Base-by-base conservation (phyloP, 441 rosid genomes). In the Populus hybrid region DNA sequence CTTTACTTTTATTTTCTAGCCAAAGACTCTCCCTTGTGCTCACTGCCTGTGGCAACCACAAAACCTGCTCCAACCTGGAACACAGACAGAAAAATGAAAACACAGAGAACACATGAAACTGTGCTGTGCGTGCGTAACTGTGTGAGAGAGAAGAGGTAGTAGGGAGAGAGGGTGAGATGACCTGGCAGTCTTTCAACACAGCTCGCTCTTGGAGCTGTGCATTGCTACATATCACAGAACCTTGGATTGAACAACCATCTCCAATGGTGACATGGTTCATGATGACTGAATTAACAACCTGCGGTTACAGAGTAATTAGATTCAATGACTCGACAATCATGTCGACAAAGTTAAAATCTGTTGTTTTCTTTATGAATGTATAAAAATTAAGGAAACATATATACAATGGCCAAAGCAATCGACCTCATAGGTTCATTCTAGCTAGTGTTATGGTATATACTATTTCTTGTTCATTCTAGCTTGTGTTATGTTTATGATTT, bases 171-270 rank as follows among this genome's bases (percentile, higher is more conserved):
- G 78, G 42, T 1, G 59, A 82, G 74, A 28, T 81, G 85, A 94
- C 98, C 87, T 92, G 99, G 76, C 99, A 95, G 71, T 95, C 98
- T 89, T 83, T 95, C 81, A 95, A 75, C 45, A 82, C 77, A 28
- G 83, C 95, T 68, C 95, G 97, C 78, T 95, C 98, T 86, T 90
- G 98, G 80, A 95, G 92, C 82, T 94, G 98, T 29, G 86, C 97
- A 31, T 90, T 95, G 85, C 97, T 91, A 89, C 97, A 95, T 74
- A 95, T 72, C 75, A 95, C 93, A 53, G 99, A 94, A 70, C 94
- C 94, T 83, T 94, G 97, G 81, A 95, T 87, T 16, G 97, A 91
- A 82, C 98, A 95, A 65, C 97, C 97, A 82, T 94, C 98, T 78
- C 92, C 97, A 74, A 91, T 85, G 18, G 94, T 91, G 66, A 91